Evolutionary conservation across 1,284 basidiomycete genomes (phyloP).

Genomic region (Gomphus bonarii): DNA sequence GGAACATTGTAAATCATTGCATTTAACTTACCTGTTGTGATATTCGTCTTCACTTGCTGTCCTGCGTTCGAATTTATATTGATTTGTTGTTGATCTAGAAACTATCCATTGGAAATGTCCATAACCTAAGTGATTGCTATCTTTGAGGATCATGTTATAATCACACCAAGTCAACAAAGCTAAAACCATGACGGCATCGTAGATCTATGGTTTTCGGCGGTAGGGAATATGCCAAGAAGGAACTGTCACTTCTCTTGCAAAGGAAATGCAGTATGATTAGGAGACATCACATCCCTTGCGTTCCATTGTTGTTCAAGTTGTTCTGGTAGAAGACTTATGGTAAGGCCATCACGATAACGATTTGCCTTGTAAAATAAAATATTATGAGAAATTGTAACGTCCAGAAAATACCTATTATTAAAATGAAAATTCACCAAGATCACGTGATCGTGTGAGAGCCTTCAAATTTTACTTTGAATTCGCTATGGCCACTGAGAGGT

Average conservation of each 20-base stretch:
- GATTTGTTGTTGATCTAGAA: not conserved
- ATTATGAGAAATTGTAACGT: no score
- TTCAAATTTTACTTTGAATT: no score
- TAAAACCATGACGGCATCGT: not conserved
- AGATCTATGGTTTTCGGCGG: not conserved
- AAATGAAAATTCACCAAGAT: no score
- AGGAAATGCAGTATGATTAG: not conserved
- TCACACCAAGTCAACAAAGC: no score
- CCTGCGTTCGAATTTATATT: not conserved
- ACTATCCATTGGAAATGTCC: no score
- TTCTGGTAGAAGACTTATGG: no score
- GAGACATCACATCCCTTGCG: not conserved
- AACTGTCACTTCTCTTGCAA: not conserved
- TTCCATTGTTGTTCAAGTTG: not conserved
- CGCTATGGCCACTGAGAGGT: constrained; percentile 1
- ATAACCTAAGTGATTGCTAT: no score
- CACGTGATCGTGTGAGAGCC: no score
- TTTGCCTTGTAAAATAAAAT: no score
- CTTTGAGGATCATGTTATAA: no score
- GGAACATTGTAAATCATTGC: not conserved
- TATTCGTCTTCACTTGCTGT: not conserved
- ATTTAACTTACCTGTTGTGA: not conserved
- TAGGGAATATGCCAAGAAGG: not conserved
- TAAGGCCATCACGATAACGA: not conserved
- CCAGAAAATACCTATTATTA: no score